Conservation (phyloP, 164 flowering plant genomes). For the Houttuynia cordata region DNA sequence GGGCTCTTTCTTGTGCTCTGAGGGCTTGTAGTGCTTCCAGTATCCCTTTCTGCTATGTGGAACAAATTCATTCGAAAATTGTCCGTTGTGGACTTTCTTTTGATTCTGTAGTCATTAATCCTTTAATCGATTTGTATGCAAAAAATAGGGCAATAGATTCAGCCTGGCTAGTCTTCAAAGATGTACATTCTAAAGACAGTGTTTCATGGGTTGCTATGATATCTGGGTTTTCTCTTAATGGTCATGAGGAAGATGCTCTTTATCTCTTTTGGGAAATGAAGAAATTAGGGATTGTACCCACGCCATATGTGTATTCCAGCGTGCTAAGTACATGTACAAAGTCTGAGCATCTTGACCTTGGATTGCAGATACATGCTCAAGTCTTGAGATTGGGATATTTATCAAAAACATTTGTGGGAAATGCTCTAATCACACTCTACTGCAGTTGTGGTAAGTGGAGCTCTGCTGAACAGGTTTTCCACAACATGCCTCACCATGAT, state of each 20-base stretch:
- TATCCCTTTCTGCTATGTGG: slow-evolving; percentile 3
- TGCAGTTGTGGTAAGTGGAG: slow-evolving; percentile 9
- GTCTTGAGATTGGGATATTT: slow-evolving; percentile 15
- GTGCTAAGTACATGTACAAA: slow-evolving; percentile 18
- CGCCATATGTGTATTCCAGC: slow-evolving; percentile 21
- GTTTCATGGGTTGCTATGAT: slow-evolving; percentile 26
- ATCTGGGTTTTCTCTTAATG: slow-evolving; percentile 20
- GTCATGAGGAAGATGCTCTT: slow-evolving; percentile 16
- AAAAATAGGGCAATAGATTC: slow-evolving; percentile 9
- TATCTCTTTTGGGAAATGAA: slow-evolving; percentile 13
- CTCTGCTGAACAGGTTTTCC: slow-evolving; percentile 14
- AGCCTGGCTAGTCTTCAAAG: slow-evolving; percentile 13
- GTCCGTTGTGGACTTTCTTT: slow-evolving; percentile 9
- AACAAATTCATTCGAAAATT: slow-evolving; percentile 17
- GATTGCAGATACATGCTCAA: slow-evolving; percentile 20
- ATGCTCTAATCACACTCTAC: slow-evolving; percentile 19
- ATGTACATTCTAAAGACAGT: slow-evolving; percentile 12
- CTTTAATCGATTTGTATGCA: slow-evolving; percentile 20
- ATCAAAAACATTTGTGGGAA: slow-evolving; percentile 20
- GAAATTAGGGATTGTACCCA: slow-evolving; percentile 8
- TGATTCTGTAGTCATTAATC: slow-evolving; percentile 14
- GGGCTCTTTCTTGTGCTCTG: slow-evolving; percentile 12
- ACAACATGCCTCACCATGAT: slow-evolving; percentile 12
- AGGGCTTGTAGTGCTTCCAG: slow-evolving; percentile 14
- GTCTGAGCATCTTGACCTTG: slow-evolving; percentile 10